phyloP scores from a whole-genome alignment of 2,329 filamentous ascomycete species.

The Metarhizium robertsii region DNA sequence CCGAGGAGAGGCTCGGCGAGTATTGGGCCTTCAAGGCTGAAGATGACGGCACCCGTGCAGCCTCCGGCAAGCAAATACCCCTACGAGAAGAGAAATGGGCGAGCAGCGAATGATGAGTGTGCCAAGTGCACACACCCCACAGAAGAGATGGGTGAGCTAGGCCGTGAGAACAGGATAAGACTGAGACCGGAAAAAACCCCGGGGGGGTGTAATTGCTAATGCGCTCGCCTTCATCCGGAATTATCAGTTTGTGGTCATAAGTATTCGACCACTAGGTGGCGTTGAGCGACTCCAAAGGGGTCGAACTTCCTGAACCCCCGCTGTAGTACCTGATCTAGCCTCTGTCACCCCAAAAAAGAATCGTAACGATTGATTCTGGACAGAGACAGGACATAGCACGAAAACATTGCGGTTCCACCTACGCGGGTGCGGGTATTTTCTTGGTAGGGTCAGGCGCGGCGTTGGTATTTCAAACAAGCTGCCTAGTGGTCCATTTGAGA shows the following conservation, averaged over 20 bases:
- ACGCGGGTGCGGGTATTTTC: not conserved
- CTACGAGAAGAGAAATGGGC: conserved; percentile 77
- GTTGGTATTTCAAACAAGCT: conserved; percentile 4
- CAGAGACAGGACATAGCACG: not conserved
- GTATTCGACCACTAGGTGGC: too few species aligned
- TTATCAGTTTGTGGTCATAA: not conserved
- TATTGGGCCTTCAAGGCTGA: conserved; percentile 90
- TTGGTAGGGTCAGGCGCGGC: conserved; percentile 1
- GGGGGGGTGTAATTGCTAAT: not conserved
- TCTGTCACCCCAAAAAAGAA: not conserved
- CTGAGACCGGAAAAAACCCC: not conserved
- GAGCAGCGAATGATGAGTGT: conserved; percentile 15
- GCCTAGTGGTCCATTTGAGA: not conserved
- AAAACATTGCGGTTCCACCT: not conserved
- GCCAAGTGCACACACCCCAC: not conserved
- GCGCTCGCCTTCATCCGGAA: not conserved
- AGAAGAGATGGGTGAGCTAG: conserved; percentile 5
- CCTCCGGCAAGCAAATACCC: conserved; percentile 49
- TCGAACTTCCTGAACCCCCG: too few species aligned
- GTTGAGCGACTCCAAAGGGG: too few species aligned
- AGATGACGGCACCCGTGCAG: conserved; percentile 49
- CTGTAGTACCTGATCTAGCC: not conserved
- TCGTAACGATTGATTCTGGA: not conserved
- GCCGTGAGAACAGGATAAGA: not conserved
- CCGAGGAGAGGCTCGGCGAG: conserved; percentile 75